Evolutionary conservation across 2,329 filamentous ascomycete genomes (phyloP), one percentile per base, ranked within the genome.

Genomic region (Paecilomyces dactylethromorphus): DNA sequence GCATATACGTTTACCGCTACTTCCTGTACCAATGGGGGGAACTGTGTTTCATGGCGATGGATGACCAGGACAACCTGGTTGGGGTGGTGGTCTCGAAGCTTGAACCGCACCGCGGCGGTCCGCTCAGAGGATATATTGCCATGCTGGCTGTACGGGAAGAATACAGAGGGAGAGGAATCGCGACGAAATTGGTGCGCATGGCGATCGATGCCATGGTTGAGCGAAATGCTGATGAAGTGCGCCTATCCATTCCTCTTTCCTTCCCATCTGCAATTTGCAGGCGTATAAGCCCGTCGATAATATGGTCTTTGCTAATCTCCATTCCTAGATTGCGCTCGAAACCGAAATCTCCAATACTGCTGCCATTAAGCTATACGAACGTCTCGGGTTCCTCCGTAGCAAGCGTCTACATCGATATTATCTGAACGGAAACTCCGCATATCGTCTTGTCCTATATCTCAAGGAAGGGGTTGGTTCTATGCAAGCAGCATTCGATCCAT

Each of bases 1-100:
- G 93, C 77, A 97, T 99, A 72, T 99, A 99, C 78, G 94, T 99
- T 59, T 99, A 97, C 75, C 87, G 94, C 32, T 99, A 99, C 74
- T 99, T 99, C 69, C 80, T 99, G 18, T 96, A 95, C 71, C 92
- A 97, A 83, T 99, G 94, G 94, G 90, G 90, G 4, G 89, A 97
- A 70, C 79, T 99, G n/a, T 99, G 94, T 76, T 97, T 91, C 76
- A 90, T 97, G 87, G 78, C 81, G 39, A 76, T 83, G 62, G 79
- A 82, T 52, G 81, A 89, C 62, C 63, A 72, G 22, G 59, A 71
- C 45, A 65, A 71, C 56, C 84, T 99, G 58, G 84, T 96, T 60
- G 94, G 94, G 59, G 92, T 97, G 53, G 89, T 99, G 52, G 87
- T 99, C 60, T 96, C 89, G 76, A 99, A 99, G 74, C 85, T 99